These are phyloP conservation scores for Xylaria scruposa DNA, from an alignment of 495 filamentous ascomycete genomes.

Conservation along the genomic window DNA sequence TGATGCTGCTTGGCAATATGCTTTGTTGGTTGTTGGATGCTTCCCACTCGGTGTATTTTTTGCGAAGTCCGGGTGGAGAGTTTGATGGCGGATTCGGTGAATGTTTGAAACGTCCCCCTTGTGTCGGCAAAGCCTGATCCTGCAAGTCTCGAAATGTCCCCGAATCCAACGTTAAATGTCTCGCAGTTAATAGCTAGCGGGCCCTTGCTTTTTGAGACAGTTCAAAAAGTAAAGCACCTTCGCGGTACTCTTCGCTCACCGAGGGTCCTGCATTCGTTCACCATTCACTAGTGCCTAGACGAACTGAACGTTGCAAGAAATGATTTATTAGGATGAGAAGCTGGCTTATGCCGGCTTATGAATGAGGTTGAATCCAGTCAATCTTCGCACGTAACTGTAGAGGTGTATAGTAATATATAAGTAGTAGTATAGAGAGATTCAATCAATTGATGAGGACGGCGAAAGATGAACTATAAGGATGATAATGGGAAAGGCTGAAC, in stretches of 20 bases:
- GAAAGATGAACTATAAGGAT: neutral
- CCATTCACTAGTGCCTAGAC: neutral
- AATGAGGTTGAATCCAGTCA: no score
- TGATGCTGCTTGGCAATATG: neutral
- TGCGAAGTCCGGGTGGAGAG: neutral
- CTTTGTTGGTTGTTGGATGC: neutral
- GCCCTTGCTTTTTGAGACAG: neutral
- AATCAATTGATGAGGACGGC: neutral
- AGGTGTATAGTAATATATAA: neutral
- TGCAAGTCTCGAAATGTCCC: neutral
- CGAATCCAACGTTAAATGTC: neutral
- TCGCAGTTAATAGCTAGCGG: neutral
- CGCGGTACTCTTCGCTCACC: conserved; percentile 10
- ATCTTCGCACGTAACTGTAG: neutral
- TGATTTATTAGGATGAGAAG: neutral
- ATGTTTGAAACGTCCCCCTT: conserved; percentile 4
- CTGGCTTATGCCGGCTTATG: neutral
- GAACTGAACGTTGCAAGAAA: neutral
- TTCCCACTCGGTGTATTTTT: neutral
- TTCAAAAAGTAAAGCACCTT: neutral
- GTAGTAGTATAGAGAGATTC: neutral
- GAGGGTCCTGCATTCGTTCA: conserved; percentile 3
- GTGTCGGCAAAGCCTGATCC: no score
- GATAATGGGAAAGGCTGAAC: conserved; percentile 10
- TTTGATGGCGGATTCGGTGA: neutral